phyloP scores from a whole-genome alignment of 495 filamentous ascomycete genomes.

The Trichocladium uniseriatum region DNA sequence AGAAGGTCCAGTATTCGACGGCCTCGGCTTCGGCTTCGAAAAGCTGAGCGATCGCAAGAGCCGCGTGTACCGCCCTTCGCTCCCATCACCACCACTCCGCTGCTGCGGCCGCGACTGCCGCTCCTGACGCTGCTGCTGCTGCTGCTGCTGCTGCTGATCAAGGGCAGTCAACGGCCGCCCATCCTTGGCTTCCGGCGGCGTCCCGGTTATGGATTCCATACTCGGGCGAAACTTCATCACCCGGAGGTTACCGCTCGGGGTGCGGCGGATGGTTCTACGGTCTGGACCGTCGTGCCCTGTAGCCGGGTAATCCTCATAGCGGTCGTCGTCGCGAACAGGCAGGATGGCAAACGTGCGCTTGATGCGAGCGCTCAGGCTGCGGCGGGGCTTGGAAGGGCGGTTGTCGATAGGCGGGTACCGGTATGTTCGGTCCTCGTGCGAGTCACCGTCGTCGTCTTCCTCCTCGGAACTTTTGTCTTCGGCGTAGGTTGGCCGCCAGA shows the following conservation, averaged over 20 bases:
- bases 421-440: constrained; percentile 24
- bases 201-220: constrained; percentile 27
- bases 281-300: constrained; percentile 31
- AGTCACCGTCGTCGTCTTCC: constrained; percentile 38
- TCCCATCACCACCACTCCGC: not conserved
- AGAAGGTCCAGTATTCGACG: not conserved
- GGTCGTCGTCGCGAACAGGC: constrained; percentile 31
- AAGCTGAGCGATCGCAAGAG: constrained; percentile 1
- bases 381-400: constrained; percentile 41
- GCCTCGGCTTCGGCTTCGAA: not conserved
- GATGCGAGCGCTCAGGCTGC: constrained; percentile 39
- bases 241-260: constrained; percentile 40
- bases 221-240: constrained; percentile 41
- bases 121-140: too few species aligned
- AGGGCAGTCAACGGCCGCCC: too few species aligned
- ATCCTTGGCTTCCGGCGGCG: constrained; percentile 8
- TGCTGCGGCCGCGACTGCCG: not conserved
- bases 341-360: constrained; percentile 46
- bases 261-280: constrained; percentile 41
- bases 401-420: constrained; percentile 33
- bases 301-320: constrained; percentile 29
- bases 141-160: not conserved
- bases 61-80: not conserved
- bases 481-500: constrained; percentile 72
- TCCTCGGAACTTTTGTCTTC: constrained; percentile 42